Evolutionary conservation across 495 filamentous ascomycete species (phyloP).

Genomic region (Xanthoparmelia taractica): DNA sequence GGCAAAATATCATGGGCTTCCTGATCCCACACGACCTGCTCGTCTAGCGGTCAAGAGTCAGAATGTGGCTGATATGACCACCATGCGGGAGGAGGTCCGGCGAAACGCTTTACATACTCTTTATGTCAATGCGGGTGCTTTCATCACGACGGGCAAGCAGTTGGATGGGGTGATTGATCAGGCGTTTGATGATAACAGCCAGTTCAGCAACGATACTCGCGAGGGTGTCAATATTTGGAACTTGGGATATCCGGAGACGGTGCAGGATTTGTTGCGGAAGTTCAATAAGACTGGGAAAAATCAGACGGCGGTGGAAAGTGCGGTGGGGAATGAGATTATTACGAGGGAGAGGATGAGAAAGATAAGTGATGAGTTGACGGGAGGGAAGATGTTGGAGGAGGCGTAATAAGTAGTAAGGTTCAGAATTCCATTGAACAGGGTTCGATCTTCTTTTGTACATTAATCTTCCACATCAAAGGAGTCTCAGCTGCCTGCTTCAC

Average conservation of each 20-base stretch:
- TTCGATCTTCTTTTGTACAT: background rate
- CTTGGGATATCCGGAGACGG: constrained; percentile 44
- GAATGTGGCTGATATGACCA: constrained; percentile 34
- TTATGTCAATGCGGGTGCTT: constrained; percentile 56
- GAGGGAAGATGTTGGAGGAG: constrained; percentile 51
- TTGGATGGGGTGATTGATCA: constrained; percentile 53
- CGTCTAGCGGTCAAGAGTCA: constrained; percentile 39
- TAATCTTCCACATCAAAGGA: background rate
- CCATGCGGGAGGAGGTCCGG: constrained; percentile 36
- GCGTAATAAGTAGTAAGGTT: background rate
- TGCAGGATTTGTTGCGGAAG: constrained; percentile 39
- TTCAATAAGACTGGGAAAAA: constrained; percentile 23
- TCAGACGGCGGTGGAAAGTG: constrained; percentile 32
- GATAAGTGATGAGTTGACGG: constrained; percentile 61
- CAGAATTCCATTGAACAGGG: background rate
- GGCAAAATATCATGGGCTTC: constrained; percentile 33
- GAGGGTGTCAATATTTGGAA: constrained; percentile 52
- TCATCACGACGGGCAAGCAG: constrained; percentile 57
- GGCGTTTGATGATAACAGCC: constrained; percentile 48
- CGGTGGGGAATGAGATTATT: constrained; percentile 32
- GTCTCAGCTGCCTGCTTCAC: background rate
- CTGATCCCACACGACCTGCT: constrained; percentile 42
- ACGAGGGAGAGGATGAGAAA: constrained; percentile 51
- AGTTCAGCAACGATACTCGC: constrained; percentile 40
- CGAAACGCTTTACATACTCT: constrained; percentile 49